Conservation (phyloP, 768 basidiomycete species). For the Lenzites betulinus region DNA sequence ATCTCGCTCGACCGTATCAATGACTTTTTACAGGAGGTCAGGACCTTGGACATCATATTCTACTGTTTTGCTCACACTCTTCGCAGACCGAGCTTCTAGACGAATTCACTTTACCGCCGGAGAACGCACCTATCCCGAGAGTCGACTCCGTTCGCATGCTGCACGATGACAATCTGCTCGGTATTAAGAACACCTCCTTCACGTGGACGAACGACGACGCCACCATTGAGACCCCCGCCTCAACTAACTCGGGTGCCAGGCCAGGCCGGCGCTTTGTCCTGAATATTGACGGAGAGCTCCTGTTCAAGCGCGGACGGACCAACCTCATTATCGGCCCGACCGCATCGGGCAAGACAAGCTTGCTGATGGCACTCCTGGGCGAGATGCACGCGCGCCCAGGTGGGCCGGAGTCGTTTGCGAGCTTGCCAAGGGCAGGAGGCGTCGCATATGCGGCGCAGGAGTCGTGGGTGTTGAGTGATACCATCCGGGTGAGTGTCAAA, state of each 20-base stretch:
- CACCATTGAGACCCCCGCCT: constrained; percentile 34
- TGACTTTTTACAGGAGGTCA: constrained; percentile 45
- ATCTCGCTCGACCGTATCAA: constrained; percentile 66
- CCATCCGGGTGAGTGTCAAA: constrained; percentile 48
- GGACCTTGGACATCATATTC: background rate
- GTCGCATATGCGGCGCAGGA: constrained; percentile 83
- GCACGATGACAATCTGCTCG: constrained; percentile 37
- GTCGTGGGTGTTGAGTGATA: constrained; percentile 82
- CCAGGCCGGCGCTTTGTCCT: constrained; percentile 49
- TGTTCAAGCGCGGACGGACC: constrained; percentile 51
- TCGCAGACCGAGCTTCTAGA: constrained; percentile 53
- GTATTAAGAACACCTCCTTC: constrained; percentile 57
- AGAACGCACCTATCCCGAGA: no score
- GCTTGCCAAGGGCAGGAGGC: constrained; percentile 66
- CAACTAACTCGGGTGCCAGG: background rate
- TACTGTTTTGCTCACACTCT: background rate
- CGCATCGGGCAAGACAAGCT: constrained; percentile 57
- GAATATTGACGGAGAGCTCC: constrained; percentile 48
- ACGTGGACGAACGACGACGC: constrained; percentile 49
- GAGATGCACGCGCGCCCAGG: constrained; percentile 65
- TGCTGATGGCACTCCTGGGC: constrained; percentile 39
- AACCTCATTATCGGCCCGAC: constrained; percentile 63
- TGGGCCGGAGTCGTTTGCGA: constrained; percentile 60
- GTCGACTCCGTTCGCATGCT: background rate
- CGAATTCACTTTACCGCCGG: constrained; percentile 30